A percentile compares a stretch with the other conserved stretches of the same genome.
phyloP scores from a whole-genome alignment of 2,329 filamentous ascomycete species.

The Apiospora saccharicola region DNA sequence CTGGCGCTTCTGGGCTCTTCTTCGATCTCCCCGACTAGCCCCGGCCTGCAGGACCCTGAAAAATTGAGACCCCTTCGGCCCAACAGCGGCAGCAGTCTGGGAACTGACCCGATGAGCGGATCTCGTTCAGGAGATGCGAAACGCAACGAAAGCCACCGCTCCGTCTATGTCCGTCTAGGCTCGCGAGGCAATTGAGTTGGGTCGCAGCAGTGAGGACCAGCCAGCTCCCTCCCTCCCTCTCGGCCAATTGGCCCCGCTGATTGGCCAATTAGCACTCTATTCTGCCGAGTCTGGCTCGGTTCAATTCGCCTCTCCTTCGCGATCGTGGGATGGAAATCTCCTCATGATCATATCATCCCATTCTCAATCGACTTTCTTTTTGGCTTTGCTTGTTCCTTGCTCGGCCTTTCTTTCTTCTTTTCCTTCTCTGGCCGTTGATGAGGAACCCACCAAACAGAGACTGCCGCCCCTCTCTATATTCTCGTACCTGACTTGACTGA shows the following conservation, averaged over 20 bases:
- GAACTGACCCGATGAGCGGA: conserved; percentile 10
- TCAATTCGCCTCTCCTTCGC: not conserved
- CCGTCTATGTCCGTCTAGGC: not conserved
- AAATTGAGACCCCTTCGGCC: not conserved
- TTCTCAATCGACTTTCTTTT: not conserved
- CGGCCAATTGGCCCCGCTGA: conserved; percentile 11
- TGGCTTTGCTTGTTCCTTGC: not conserved
- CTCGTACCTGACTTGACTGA: not conserved
- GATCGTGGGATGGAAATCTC: conserved; percentile 15
- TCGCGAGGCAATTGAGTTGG: conserved; percentile 4
- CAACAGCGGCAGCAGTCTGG: conserved; percentile 14
- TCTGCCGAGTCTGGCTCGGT: not conserved
- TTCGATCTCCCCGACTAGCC: conserved; percentile 7
- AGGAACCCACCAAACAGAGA: not conserved
- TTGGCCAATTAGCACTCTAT: conserved; percentile 9
- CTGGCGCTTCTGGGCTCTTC: conserved; percentile 5
- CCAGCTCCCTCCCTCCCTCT: not conserved
- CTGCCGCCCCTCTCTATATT: not conserved
- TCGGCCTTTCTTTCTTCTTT: not conserved
- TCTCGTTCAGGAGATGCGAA: conserved; percentile 19
- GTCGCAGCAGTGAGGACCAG: not conserved
- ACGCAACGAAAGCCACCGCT: not conserved
- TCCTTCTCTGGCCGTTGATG: not conserved
- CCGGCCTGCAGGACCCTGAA: conserved; percentile 12
- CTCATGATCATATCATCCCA: conserved; percentile 10